Evolutionary conservation across 176 grass and related monocot species (phyloP).

Genomic region (Dactylis glomerata): DNA sequence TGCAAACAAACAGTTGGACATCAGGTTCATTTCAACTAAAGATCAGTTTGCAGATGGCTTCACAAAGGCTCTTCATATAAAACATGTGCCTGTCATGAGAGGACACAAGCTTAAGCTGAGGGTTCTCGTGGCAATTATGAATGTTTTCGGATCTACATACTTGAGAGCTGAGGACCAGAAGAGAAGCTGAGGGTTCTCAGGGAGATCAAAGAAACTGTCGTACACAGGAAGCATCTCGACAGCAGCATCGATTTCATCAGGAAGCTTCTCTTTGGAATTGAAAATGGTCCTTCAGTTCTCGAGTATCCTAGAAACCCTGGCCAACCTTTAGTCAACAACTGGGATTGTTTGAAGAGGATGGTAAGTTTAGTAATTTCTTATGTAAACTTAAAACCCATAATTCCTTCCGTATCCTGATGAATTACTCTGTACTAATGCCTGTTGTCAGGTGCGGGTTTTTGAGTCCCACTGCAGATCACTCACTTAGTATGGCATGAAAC

Average conservation of each 20-base stretch:
- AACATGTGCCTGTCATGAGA: too few species aligned
- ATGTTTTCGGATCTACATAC: too few species aligned
- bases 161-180: too few species aligned
- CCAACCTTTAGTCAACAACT: constrained; percentile 69
- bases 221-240: constrained; percentile 76
- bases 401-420: not conserved
- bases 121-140: constrained; percentile 35
- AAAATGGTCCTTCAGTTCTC: constrained; percentile 52
- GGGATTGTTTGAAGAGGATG: constrained; percentile 81
- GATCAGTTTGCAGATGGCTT: too few species aligned
- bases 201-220: too few species aligned
- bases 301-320: constrained; percentile 39
- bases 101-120: too few species aligned
- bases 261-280: constrained; percentile 70
- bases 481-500: constrained; percentile 85
- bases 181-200: too few species aligned
- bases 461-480: constrained; percentile 71
- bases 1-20: too few species aligned
- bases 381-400: not conserved
- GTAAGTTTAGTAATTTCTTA: too few species aligned
- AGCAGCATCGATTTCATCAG: constrained; percentile 63
- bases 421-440: constrained; percentile 7
- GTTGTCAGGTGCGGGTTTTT: too few species aligned
- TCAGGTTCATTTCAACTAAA: too few species aligned
- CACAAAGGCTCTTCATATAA: too few species aligned